A percentile compares a stretch with the other conserved stretches of the same genome.
phyloP scores from a whole-genome alignment of 1,284 basidiomycete species.

The Ustilago crameri region DNA sequence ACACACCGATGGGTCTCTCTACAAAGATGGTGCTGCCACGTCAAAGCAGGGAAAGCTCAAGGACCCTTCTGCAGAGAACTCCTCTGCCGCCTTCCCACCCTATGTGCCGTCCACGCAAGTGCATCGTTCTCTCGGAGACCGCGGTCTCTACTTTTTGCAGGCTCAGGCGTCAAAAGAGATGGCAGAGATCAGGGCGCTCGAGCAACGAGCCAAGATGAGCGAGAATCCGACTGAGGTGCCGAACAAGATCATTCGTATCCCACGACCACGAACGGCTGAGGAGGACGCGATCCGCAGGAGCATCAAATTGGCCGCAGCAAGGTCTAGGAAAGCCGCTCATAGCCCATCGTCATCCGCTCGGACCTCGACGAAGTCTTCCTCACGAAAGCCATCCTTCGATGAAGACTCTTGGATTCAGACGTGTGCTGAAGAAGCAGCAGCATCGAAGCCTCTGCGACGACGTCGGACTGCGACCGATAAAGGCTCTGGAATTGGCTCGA shows the following conservation, averaged over 20 bases:
- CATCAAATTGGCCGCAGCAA: too few species aligned
- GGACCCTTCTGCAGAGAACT: neutral
- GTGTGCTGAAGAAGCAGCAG: slow-evolving; percentile 37
- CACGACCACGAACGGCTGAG: slow-evolving; percentile 8
- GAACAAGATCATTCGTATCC: neutral
- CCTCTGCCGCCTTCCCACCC: slow-evolving; percentile 17
- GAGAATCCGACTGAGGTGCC: slow-evolving; percentile 17
- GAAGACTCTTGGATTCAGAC: slow-evolving; percentile 47
- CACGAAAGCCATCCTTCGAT: slow-evolving; percentile 12
- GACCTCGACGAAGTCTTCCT: slow-evolving; percentile 15
- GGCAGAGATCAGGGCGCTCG: slow-evolving; percentile 62
- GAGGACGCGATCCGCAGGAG: slow-evolving; percentile 3
- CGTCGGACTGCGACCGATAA: slow-evolving; percentile 2
- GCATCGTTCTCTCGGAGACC: slow-evolving; percentile 61
- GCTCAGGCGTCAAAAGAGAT: slow-evolving; percentile 64
- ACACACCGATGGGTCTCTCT: slow-evolving; percentile 65
- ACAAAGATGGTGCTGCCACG: slow-evolving; percentile 19
- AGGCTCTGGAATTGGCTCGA: slow-evolving; percentile 7
- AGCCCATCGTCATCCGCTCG: too few species aligned
- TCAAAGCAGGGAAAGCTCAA: neutral
- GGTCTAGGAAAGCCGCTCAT: too few species aligned
- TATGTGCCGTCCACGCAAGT: slow-evolving; percentile 54
- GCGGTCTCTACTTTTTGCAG: slow-evolving; percentile 62
- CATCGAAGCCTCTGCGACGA: slow-evolving; percentile 8
- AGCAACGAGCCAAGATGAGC: slow-evolving; percentile 51